phyloP scores from a whole-genome alignment of 805 yeast species.

The Ogataea minuta region DNA sequence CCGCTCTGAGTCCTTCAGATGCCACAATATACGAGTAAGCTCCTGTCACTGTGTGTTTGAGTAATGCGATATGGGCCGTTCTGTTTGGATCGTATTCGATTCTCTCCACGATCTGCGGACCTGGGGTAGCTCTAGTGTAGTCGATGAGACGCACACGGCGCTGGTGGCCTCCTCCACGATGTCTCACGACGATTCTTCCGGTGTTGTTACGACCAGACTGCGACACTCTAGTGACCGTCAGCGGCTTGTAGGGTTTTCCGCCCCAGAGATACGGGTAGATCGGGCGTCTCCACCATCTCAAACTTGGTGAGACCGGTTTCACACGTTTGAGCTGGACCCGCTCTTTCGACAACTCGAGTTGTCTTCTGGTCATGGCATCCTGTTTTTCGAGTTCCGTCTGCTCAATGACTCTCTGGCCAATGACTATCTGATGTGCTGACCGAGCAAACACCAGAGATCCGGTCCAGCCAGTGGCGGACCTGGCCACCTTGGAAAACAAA shows the following conservation, averaged over 20 bases:
- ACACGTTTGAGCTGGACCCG: slow-evolving; percentile 68
- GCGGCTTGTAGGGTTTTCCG: slow-evolving; percentile 73
- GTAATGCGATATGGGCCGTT: slow-evolving; percentile 86
- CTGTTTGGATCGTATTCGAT: slow-evolving; percentile 96
- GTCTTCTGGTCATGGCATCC: slow-evolving; percentile 68
- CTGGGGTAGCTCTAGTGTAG: slow-evolving; percentile 61
- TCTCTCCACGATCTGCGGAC: slow-evolving; percentile 76
- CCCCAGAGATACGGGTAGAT: slow-evolving; percentile 82
- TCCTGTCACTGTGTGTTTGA: slow-evolving; percentile 62
- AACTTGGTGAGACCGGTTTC: slow-evolving; percentile 82
- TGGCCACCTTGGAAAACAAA: slow-evolving; percentile 1
- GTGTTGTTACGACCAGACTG: slow-evolving; percentile 87
- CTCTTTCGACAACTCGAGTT: slow-evolving; percentile 68
- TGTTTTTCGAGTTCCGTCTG: slow-evolving; percentile 76
- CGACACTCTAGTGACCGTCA: slow-evolving; percentile 70
- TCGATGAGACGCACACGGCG: slow-evolving; percentile 84
- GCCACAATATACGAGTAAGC: slow-evolving; percentile 81
- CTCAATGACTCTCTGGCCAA: slow-evolving; percentile 31
- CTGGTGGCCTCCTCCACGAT: slow-evolving; percentile 96
- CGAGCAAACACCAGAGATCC: not conserved
- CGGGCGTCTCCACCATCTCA: slow-evolving; percentile 87
- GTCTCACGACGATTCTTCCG: slow-evolving; percentile 88
- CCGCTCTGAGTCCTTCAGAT: slow-evolving; percentile 87
- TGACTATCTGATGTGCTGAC: slow-evolving; percentile 3
- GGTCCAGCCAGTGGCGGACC: not conserved